Percentiles rank a stretch among this genome's conserved stretches.
Conservation (phyloP, 1,284 basidiomycete genomes). For the Exsudoporus floridanus region DNA sequence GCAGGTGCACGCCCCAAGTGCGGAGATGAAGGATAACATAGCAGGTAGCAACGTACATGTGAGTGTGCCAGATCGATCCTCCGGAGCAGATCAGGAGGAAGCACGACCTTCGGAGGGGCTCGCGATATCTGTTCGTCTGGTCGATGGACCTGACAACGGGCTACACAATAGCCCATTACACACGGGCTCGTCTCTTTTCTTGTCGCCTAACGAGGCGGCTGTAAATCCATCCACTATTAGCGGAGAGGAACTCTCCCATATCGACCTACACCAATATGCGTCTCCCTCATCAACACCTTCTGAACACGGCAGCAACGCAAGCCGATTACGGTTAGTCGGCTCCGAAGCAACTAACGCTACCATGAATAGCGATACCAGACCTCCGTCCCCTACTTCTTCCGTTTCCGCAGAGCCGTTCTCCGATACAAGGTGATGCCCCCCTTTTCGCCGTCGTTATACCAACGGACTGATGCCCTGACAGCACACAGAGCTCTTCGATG, state of each 20-base stretch:
- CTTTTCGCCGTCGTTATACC: background rate
- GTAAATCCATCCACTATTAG: background rate
- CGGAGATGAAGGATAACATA: conserved; percentile 6
- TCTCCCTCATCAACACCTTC: conserved; percentile 32
- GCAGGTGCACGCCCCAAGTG: conserved; percentile 10
- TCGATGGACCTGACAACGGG: background rate
- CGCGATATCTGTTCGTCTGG: background rate
- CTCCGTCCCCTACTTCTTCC: conserved; percentile 13
- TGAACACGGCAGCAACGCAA: conserved; percentile 28
- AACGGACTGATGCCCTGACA: conserved; percentile 4
- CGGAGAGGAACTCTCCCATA: background rate
- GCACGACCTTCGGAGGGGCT: background rate
- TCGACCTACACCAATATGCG: background rate
- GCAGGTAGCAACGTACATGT: conserved; percentile 5
- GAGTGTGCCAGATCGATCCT: background rate
- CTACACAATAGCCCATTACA: background rate
- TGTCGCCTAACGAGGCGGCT: background rate
- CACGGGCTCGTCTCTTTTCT: background rate
- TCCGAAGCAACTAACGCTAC: conserved; percentile 1
- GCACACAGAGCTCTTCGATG: conserved; percentile 10
- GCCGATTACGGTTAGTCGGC: background rate
- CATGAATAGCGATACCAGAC: conserved; percentile 4
- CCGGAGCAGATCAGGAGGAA: background rate
- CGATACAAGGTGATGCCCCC: conserved; percentile 18
- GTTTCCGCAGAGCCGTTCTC: conserved; percentile 12